Evolutionary conservation across 192 early-diverging fungal species (phyloP).

Genomic region (Coemansia sp.): DNA sequence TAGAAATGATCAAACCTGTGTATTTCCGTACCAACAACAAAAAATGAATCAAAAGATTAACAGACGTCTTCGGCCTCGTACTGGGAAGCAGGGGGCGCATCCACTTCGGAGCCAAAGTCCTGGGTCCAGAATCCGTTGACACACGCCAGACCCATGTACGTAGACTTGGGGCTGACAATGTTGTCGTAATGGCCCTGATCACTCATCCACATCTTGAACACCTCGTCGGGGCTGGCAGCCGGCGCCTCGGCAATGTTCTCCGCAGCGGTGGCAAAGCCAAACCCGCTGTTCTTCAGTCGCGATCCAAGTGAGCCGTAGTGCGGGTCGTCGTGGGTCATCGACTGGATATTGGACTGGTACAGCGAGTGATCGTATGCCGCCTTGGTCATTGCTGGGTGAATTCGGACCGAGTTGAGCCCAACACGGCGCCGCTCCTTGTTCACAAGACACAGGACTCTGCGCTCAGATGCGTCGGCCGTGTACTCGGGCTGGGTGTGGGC

Average conservation of each 20-base stretch:
- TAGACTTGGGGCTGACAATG: conserved; percentile 38
- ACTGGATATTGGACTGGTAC: conserved; percentile 42
- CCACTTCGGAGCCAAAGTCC: conserved; percentile 44
- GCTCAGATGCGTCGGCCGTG: conserved; percentile 14
- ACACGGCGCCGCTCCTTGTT: conserved; percentile 42
- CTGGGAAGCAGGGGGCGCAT: conserved; percentile 9
- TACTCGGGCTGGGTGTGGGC: neutral
- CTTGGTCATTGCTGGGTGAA: conserved; percentile 33
- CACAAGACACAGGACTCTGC: conserved; percentile 42
- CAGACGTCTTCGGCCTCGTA: conserved; percentile 35
- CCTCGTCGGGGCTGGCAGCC: conserved; percentile 11
- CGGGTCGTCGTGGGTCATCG: conserved; percentile 49
- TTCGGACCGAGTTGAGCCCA: conserved; percentile 22
- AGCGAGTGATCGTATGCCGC: conserved; percentile 50
- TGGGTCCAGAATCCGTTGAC: conserved; percentile 57
- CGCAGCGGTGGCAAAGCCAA: conserved; percentile 30
- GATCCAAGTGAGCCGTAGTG: conserved; percentile 30
- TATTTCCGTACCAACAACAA: neutral
- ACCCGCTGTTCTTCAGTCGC: conserved; percentile 28
- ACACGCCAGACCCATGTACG: conserved; percentile 46
- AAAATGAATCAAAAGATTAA: conserved; percentile 6
- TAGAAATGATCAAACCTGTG: neutral
- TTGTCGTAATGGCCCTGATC: conserved; percentile 51
- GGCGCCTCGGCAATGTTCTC: conserved; percentile 48
- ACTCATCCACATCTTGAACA: conserved; percentile 51